phyloP scores from a whole-genome alignment of 225 moss, liverwort and hornwort species.

The Thuidium tamariscinum region DNA sequence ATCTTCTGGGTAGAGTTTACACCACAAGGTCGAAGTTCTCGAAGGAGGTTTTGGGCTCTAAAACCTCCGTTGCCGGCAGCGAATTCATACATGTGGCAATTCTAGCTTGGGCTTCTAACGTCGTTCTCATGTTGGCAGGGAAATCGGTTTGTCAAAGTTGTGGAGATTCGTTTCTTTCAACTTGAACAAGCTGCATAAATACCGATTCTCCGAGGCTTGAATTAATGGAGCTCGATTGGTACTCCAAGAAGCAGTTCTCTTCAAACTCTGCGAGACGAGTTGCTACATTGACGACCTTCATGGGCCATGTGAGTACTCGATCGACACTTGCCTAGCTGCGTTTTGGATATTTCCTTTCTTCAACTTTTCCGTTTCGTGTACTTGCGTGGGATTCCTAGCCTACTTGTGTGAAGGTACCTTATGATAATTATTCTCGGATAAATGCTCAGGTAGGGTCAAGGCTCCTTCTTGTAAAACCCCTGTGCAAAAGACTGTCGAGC shows the following conservation, averaged over 20 bases:
- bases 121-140: not conserved
- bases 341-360: not conserved
- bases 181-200: not conserved
- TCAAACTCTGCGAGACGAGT: conserved; percentile 26
- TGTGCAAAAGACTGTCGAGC: conserved; percentile 14
- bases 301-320: conserved; percentile 9
- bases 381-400: not conserved
- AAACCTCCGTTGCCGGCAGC: no score
- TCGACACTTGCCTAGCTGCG: not conserved
- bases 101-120: not conserved
- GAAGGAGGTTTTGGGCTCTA: not conserved
- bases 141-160: not conserved
- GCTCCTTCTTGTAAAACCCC: conserved; percentile 13
- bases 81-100: not conserved
- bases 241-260: conserved; percentile 30
- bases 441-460: conserved; percentile 16
- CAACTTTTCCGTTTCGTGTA: not conserved
- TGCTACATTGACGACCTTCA: conserved; percentile 24
- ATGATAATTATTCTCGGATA: not conserved
- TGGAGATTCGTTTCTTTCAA: not conserved
- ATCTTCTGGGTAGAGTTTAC: not conserved
- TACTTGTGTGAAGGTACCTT: not conserved
- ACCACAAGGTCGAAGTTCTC: not conserved
- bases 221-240: conserved; percentile 37
- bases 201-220: not conserved